Percentiles rank a stretch among this genome's conserved stretches.
Evolutionary conservation across 2,329 filamentous ascomycete species (phyloP).

Genomic region (Periconia digitata): DNA sequence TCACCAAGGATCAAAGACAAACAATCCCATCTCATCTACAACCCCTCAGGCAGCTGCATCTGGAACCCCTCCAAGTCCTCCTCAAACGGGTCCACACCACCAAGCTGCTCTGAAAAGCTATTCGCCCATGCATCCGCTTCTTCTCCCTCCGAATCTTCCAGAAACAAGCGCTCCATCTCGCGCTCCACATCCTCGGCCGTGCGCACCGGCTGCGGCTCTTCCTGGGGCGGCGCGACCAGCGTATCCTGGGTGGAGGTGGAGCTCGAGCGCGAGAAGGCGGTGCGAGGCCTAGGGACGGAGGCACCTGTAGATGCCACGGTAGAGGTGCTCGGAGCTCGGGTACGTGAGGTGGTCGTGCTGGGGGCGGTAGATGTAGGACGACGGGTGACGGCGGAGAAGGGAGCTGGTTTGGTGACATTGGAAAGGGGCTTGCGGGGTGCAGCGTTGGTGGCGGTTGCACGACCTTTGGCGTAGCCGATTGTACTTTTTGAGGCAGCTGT

Average conservation of each 20-base stretch:
- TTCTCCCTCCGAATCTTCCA: conserved; percentile 29
- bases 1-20: too few relatives aligned
- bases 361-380: conserved; percentile 19
- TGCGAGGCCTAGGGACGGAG: conserved; percentile 15
- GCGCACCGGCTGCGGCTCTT: conserved; percentile 23
- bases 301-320: conserved; percentile 4
- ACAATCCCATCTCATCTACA: too few relatives aligned
- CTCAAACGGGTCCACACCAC: conserved; percentile 23
- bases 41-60: conserved; percentile 32
- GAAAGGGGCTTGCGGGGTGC: conserved; percentile 39
- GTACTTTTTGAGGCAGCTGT: conserved; percentile 75
- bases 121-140: conserved; percentile 35
- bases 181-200: conserved; percentile 39
- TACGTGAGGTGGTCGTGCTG: conserved; percentile 17
- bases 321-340: conserved; percentile 13
- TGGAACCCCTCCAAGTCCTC: conserved; percentile 36
- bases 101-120: conserved; percentile 30
- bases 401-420: conserved; percentile 36
- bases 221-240: conserved; percentile 23
- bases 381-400: conserved; percentile 24
- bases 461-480: conserved; percentile 81
- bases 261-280: conserved; percentile 35
- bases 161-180: conserved; percentile 32
- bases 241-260: conserved; percentile 35
- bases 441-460: conserved; percentile 53